Evolutionary conservation across 768 basidiomycete genomes (phyloP).

Genomic region (Panaeolus cyanescens): DNA sequence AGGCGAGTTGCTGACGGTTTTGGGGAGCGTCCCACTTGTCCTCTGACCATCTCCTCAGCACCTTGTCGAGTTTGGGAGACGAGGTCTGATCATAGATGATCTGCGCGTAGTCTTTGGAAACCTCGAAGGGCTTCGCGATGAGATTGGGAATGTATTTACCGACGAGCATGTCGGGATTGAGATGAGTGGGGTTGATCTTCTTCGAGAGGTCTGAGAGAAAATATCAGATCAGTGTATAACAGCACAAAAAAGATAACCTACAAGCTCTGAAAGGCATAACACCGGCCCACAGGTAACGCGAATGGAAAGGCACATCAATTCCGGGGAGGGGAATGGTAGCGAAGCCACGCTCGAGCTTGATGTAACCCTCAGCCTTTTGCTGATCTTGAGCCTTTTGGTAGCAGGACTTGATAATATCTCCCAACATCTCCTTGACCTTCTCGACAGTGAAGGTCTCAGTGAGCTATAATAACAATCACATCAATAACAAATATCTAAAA

Average conservation of each 20-base stretch:
- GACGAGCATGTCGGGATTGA: conserved; percentile 93
- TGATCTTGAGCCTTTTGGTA: conserved; percentile 75
- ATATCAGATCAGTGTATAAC: conserved; percentile 4
- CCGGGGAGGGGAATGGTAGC: conserved; percentile 95
- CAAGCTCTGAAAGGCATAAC: conserved; percentile 97
- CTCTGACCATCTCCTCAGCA: conserved; percentile 92
- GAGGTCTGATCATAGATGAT: conserved; percentile 96
- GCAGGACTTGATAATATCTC: conserved; percentile 86
- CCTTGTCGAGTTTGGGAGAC: conserved; percentile 92
- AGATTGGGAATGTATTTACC: conserved; percentile 98
- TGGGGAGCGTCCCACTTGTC: conserved; percentile 82
- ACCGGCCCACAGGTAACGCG: conserved; percentile 98
- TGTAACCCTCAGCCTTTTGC: conserved; percentile 81
- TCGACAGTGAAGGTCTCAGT: conserved; percentile 87
- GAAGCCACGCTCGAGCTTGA: conserved; percentile 95
- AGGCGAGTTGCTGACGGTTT: conserved; percentile 92
- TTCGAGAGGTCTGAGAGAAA: conserved; percentile 81
- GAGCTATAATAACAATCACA: conserved; percentile 50
- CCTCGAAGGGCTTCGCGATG: conserved; percentile 84
- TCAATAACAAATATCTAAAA: background rate
- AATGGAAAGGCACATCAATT: conserved; percentile 99
- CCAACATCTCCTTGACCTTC: conserved; percentile 95
- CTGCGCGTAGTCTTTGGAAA: conserved; percentile 86
- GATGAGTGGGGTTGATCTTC: conserved; percentile 90
- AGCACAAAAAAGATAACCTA: conserved; percentile 41